Conservation (phyloP, 1,284 basidiomycete genomes). For the Ceratobasidium sp. region DNA sequence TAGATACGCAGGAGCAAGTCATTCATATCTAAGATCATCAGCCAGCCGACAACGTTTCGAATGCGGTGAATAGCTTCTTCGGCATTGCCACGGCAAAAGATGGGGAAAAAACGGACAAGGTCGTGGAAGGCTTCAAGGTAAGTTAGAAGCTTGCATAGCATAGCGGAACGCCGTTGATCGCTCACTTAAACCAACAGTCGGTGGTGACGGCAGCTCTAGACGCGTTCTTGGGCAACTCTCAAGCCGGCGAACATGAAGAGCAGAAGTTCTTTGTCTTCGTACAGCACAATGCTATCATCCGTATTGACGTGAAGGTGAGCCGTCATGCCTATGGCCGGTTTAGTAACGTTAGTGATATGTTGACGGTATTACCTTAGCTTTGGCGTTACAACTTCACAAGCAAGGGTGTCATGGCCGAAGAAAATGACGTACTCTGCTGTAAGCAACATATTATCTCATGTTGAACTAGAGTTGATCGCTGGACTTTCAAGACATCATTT, state of each 20-base stretch:
- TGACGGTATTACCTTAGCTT: neutral
- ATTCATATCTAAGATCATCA: neutral
- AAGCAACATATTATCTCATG: neutral
- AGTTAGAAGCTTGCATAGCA: too few relatives aligned
- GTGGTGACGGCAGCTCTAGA: conserved; percentile 5
- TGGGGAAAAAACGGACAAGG: neutral
- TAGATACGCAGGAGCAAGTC: too few relatives aligned
- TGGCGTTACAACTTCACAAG: conserved; percentile 43
- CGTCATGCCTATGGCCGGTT: neutral
- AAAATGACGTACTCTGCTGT: conserved; percentile 42
- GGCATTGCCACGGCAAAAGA: neutral
- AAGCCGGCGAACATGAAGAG: conserved; percentile 41
- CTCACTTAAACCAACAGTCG: neutral
- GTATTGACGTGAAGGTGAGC: conserved; percentile 44
- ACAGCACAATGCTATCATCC: conserved; percentile 42
- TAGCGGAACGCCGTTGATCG: neutral
- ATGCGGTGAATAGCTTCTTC: conserved; percentile 37
- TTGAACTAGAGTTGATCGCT: neutral
- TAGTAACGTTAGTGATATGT: neutral
- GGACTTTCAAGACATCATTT: conserved; percentile 29
- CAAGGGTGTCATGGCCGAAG: conserved; percentile 24
- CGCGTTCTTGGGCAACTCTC: conserved; percentile 32
- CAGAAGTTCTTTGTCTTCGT: conserved; percentile 44
- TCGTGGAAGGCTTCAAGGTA: conserved; percentile 34
- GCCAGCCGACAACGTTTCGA: neutral